Percentiles rank a stretch among this genome's conserved stretches.
These are phyloP conservation scores for Dalbergia oliveri DNA, from an alignment of 306 rosid genomes.

Conservation along the genomic window DNA sequence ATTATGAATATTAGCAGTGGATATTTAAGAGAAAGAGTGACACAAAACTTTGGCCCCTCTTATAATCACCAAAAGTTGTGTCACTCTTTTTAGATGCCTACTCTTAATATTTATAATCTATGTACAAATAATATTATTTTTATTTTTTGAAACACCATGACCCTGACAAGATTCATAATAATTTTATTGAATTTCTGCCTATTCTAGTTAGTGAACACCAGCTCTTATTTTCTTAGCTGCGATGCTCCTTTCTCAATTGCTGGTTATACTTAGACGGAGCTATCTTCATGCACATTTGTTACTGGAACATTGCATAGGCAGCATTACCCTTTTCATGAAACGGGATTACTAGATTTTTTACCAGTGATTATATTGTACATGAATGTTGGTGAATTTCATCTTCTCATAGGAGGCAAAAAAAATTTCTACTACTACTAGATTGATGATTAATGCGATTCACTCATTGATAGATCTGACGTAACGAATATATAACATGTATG, in stretches of 20 bases:
- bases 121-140: no score
- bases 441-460: conserved; percentile 34
- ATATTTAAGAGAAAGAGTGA: no score
- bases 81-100: no score
- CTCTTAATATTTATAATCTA: no score
- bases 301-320: neutral
- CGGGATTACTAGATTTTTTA: neutral
- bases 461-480: conserved; percentile 23
- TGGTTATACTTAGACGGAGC: conserved; percentile 20
- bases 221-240: conserved; percentile 15
- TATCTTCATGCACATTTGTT: conserved; percentile 18
- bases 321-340: neutral
- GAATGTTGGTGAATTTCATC: conserved; percentile 25
- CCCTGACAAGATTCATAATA: conserved; percentile 3
- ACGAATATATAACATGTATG: conserved; percentile 28
- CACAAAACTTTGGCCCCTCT: no score
- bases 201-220: neutral
- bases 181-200: conserved; percentile 17
- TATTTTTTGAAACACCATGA: neutral
- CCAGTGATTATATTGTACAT: conserved; percentile 13
- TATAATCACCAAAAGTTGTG: no score
- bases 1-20: no score
- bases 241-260: conserved; percentile 3
- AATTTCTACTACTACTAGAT: conserved; percentile 19
- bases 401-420: conserved; percentile 12